Evolutionary conservation across 2,329 filamentous ascomycete species (phyloP), one percentile per base, ranked within the genome.

Genomic region (Emmonsia crescens): DNA sequence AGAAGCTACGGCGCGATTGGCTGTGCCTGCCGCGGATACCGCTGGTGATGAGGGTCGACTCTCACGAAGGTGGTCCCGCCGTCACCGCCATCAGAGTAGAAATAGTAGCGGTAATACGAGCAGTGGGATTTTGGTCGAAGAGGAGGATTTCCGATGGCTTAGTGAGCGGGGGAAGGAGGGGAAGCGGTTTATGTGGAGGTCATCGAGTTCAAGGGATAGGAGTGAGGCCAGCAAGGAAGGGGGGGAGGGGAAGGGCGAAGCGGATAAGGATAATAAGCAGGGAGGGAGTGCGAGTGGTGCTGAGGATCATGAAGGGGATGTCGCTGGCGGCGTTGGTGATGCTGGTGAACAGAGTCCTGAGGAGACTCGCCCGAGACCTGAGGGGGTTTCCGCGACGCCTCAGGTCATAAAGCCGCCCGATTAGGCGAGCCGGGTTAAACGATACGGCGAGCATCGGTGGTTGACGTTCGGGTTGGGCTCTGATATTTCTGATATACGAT

Each of bases 131-230:
- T 40, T 70, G 29, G 65, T 70, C 19, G 68, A 70, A 62, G 67
- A 70, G 60, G 68, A 69, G 58, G 67, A 70, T 59, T 64, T 62
- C 40, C 63, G 63, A 29, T 69, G 68, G 68, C 51, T 70, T 48
- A 66, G 67, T 42, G 62, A 69, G 52, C 61, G 61, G 21, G 66
- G 64, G 2, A 64, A 59, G 36, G 60, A 68, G 46, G 68, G 67
- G 16, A 68, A 67, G 57, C 63, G 64, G 14, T 69, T 64, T 63
- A 54, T 61, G 24, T 66, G 65, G 64, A 54, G 63, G 27, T 62
- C 63, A 3, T 59, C 60, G 9, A 61, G 61, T 10, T 63, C 63
- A 21, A 64, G 61, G 40, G 62, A 60, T 40, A 27, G 64, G 56
- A 62, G 46, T 56, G 49, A 36, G 27, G 29, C 9, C 6, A 55